phyloP scores from a whole-genome alignment of 2,329 filamentous ascomycete species.

The Cordyceps tenuipes region DNA sequence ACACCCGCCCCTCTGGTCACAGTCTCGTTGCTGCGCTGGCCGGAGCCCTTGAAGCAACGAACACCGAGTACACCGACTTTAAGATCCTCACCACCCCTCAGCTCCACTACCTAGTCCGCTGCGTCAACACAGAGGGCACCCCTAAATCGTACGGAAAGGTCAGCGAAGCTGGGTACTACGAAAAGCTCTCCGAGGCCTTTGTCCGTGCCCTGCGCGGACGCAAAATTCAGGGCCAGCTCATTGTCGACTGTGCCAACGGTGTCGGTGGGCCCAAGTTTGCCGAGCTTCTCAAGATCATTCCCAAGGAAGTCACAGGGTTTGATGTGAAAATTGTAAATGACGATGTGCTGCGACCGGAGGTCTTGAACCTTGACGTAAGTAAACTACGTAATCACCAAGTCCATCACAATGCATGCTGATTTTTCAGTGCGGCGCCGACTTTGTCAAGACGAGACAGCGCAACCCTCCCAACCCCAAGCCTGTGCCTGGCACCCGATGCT shows the following conservation, averaged over 20 bases:
- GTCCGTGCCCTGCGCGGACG: slow-evolving; percentile 70
- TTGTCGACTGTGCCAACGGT: slow-evolving; percentile 93
- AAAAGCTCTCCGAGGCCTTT: slow-evolving; percentile 82
- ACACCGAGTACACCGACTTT: slow-evolving; percentile 70
- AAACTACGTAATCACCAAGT: slow-evolving; percentile 5
- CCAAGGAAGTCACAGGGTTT: slow-evolving; percentile 59
- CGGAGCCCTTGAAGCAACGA: slow-evolving; percentile 69
- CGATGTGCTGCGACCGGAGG: slow-evolving; percentile 81
- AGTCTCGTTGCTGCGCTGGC: slow-evolving; percentile 71
- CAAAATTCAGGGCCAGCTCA: slow-evolving; percentile 65
- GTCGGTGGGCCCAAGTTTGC: slow-evolving; percentile 86
- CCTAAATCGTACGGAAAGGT: slow-evolving; percentile 80
- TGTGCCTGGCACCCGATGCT: slow-evolving; percentile 67
- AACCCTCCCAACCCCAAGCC: slow-evolving; percentile 78
- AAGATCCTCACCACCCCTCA: slow-evolving; percentile 95
- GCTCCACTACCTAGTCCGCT: slow-evolving; percentile 91
- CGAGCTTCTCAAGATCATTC: slow-evolving; percentile 78
- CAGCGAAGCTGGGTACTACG: slow-evolving; percentile 88
- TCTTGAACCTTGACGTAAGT: slow-evolving; percentile 77
- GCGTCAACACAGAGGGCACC: slow-evolving; percentile 85
- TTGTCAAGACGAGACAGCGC: slow-evolving; percentile 92
- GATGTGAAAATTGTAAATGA: slow-evolving; percentile 88
- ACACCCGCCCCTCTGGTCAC: slow-evolving; percentile 87
- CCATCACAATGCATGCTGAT: neutral
- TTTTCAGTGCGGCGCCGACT: slow-evolving; percentile 80